A percentile compares a stretch with the other conserved stretches of the same genome.
These are phyloP conservation scores for Epichloe sylvatica DNA, from an alignment of 2,329 filamentous ascomycete species.

Conservation along the genomic window DNA sequence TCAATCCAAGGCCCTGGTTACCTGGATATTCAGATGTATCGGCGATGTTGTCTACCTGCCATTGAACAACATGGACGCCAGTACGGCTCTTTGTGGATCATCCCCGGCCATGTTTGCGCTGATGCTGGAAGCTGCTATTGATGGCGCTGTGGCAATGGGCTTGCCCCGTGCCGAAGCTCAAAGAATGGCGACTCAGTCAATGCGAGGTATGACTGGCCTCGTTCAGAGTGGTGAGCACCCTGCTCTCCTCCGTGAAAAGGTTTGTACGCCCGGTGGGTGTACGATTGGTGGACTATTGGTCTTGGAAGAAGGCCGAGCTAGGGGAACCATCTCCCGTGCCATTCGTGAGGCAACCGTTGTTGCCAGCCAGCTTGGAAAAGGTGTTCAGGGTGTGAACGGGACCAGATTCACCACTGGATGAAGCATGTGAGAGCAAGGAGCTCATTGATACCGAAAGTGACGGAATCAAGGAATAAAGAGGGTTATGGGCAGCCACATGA, in stretches of 20 bases:
- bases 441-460: background rate
- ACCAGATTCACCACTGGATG: conserved; percentile 12
- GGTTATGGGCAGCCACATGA: no score
- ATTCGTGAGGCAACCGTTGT: conserved; percentile 58
- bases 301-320: conserved; percentile 57
- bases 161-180: conserved; percentile 58
- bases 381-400: conserved; percentile 24
- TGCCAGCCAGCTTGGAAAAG: conserved; percentile 44
- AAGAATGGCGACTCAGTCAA: conserved; percentile 66
- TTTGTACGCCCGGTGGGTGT: conserved; percentile 65
- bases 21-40: conserved; percentile 65
- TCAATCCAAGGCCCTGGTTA: conserved; percentile 43
- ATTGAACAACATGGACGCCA: conserved; percentile 54
- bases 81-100: conserved; percentile 60
- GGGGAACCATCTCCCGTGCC: conserved; percentile 52
- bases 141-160: conserved; percentile 69
- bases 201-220: conserved; percentile 57
- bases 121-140: conserved; percentile 60
- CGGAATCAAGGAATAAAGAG: no score
- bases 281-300: conserved; percentile 62
- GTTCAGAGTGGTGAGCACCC: conserved; percentile 62
- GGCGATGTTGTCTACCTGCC: conserved; percentile 58
- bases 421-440: background rate
- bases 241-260: conserved; percentile 59
- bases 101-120: conserved; percentile 65